Base-by-base conservation (phyloP, 164 flowering plant species). In the Cinnamomum micranthum region DNA sequence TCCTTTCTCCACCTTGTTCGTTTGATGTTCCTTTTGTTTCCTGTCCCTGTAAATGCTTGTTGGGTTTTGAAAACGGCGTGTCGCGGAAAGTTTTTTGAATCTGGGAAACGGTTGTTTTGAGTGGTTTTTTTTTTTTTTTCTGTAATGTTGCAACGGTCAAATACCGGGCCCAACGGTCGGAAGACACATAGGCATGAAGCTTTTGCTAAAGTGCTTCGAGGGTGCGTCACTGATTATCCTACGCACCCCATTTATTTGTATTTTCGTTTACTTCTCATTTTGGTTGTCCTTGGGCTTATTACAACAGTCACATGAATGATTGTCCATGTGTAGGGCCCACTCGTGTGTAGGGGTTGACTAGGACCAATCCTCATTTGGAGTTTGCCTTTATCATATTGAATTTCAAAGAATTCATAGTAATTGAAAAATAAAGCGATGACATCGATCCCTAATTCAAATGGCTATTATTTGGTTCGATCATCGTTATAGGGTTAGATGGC, bases 131-230 rank as follows among this genome's bases (percentile, higher is more conserved):
- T 28, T n/a, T n/a, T 27, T 27, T 28, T 28, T 28, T 15, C 13
- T 12, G 52, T 27, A 23, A 63, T 67, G 25, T 33, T 5, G 31
- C 74, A 72, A 72, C 74, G 74, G 74, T 72, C 66, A 72, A 31
- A 22, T 41, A 19, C 50, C 14, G 73, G 71, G 20, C 71, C 69
- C 68, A 75, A 75, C 78, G 78, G 78, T 75, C 78, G 78, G 63
- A 33, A 75, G 62, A 35, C 12, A 31, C 69, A 52, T 15, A 11
- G 69, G 41, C 33, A 1, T 9, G 41, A 20, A 2, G 22, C 60
- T 55, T 15, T 55, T 55, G 60, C 60, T 14, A 17, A 55, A 12
- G n/a, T 55, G n/a, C n/a, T 55, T 11, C 2, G n/a, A 15, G 15
- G 60, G 60, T 55, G 60, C 20, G n/a, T 20, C 60, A 55, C 13